A percentile compares a stretch with the other conserved stretches of the same genome.
Conservation (phyloP, 805 yeast genomes). For the Sugiyamaella chiloensis region DNA sequence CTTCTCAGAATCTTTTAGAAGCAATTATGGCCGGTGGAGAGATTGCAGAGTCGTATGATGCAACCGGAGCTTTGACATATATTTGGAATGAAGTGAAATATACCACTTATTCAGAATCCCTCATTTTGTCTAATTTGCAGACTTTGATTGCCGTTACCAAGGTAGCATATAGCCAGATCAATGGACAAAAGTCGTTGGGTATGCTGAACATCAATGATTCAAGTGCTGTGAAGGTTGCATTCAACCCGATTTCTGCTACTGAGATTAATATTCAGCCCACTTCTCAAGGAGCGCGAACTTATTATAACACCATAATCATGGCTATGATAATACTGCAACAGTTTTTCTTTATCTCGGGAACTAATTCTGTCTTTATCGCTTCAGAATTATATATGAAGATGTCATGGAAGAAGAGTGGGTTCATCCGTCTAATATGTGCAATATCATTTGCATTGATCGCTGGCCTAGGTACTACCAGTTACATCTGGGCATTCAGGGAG, state of each 20-base stretch:
- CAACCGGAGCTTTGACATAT: constrained; percentile 8
- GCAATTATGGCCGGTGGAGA: constrained; percentile 3
- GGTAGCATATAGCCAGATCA: neutral
- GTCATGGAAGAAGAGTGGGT: neutral
- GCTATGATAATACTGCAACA: constrained; percentile 17
- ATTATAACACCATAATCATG: constrained; percentile 12
- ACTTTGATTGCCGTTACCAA: constrained; percentile 1
- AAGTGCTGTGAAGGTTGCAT: constrained; percentile 3
- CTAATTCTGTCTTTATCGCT: neutral
- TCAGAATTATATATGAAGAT: neutral
- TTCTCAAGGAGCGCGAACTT: constrained; percentile 11
- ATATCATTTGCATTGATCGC: constrained; percentile 5
- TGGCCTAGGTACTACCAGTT: constrained; percentile 10
- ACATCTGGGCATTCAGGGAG: constrained; percentile 18
- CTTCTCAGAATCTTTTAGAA: constrained; percentile 3
- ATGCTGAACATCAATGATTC: constrained; percentile 4
- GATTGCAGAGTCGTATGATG: constrained; percentile 5
- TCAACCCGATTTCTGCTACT: constrained; percentile 8
- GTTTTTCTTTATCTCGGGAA: constrained; percentile 14
- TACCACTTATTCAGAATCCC: constrained; percentile 6
- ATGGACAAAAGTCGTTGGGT: constrained; percentile 4
- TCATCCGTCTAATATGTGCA: constrained; percentile 2
- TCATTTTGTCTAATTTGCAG: constrained; percentile 1
- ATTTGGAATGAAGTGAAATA: constrained; percentile 16
- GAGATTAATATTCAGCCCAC: constrained; percentile 11